phyloP scores from a whole-genome alignment of 2,329 filamentous ascomycete genomes.

The Coniochaeta sp. region DNA sequence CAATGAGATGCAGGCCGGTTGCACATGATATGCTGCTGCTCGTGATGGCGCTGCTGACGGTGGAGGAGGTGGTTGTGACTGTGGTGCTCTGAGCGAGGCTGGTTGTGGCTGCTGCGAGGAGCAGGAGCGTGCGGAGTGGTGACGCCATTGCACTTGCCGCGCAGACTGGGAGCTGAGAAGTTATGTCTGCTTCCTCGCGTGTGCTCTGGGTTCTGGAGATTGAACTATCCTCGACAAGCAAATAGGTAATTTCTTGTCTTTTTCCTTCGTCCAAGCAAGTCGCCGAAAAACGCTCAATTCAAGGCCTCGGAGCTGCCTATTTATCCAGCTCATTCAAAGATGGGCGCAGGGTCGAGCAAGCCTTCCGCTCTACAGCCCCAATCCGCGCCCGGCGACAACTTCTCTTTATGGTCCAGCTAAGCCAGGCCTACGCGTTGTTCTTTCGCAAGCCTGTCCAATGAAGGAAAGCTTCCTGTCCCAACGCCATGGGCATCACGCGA shows the following conservation, averaged over 20 bases:
- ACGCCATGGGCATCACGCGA: not conserved
- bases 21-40: slow-evolving; percentile 5
- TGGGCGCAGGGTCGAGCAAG: not conserved
- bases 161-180: not conserved
- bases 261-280: not conserved
- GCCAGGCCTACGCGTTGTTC: not conserved
- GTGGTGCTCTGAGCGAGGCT: not conserved
- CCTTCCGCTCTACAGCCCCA: not conserved
- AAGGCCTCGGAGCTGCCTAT: not conserved
- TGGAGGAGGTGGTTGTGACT: not conserved
- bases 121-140: not conserved
- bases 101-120: not conserved
- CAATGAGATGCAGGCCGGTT: slow-evolving; percentile 15
- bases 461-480: not conserved
- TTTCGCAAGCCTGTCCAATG: not conserved
- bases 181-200: not conserved
- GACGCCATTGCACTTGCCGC: not conserved
- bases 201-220: too few relatives aligned
- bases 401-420: not conserved
- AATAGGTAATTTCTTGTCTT: too few relatives aligned
- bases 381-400: not conserved
- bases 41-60: not conserved
- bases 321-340: not conserved
- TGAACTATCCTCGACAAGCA: too few relatives aligned
- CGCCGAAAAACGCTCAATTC: not conserved